Conservation (phyloP, 2,329 filamentous ascomycete species). For the Monilinia aucupariae region DNA sequence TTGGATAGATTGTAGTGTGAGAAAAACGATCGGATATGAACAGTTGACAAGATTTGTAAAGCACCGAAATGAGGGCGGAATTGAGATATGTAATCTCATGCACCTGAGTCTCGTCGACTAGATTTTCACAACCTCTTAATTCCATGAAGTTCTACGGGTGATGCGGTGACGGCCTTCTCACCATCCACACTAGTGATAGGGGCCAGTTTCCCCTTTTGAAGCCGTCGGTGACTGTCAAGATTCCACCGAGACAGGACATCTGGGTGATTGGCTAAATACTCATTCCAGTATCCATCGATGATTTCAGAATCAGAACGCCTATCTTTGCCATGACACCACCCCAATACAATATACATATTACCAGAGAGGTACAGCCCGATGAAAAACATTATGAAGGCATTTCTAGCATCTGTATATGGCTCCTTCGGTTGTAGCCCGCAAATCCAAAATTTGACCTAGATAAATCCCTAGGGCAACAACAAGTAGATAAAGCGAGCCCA, state of each 20-base stretch:
- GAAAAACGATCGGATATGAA: too few species aligned
- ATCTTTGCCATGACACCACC: not conserved
- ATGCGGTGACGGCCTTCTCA: too few species aligned
- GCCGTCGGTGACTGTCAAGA: too few species aligned
- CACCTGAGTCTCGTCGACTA: too few species aligned
- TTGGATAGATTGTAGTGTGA: too few species aligned
- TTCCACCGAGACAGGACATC: not conserved
- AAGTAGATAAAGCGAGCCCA: not conserved
- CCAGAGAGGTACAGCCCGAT: not conserved
- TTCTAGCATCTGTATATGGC: not conserved
- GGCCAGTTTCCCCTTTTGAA: too few species aligned
- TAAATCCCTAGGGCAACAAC: not conserved
- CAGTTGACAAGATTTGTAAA: too few species aligned
- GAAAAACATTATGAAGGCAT: not conserved
- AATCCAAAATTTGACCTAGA: not conserved
- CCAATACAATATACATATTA: not conserved
- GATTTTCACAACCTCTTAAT: too few species aligned
- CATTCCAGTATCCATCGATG: not conserved
- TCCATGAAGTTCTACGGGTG: too few species aligned
- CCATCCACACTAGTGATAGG: too few species aligned
- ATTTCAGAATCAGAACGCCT: not conserved
- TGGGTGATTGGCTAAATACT: not conserved
- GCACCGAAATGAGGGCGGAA: too few species aligned
- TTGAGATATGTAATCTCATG: too few species aligned
- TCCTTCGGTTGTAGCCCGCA: not conserved